Conservation (phyloP, 2,329 filamentous ascomycete genomes). For the Colletotrichum lini region DNA sequence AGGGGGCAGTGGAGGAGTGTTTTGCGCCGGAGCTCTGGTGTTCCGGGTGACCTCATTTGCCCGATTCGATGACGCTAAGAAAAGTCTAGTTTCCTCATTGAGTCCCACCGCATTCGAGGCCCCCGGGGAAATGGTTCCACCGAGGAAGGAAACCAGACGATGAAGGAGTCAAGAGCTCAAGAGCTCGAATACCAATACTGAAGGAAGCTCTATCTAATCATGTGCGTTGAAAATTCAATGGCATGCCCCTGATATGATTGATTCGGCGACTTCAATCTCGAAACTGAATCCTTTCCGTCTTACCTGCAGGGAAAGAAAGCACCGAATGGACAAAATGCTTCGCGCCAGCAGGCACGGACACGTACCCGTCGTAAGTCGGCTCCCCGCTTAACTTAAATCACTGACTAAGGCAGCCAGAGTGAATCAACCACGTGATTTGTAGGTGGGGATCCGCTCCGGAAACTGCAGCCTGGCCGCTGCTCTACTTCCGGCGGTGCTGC, state of each 20-base stretch:
- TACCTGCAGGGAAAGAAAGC: neutral
- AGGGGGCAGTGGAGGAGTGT: neutral
- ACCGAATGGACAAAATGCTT: too few species aligned
- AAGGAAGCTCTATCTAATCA: too few species aligned
- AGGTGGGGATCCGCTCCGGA: neutral
- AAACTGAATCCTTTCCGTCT: constrained; percentile 23
- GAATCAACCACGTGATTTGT: neutral
- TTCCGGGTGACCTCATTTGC: constrained; percentile 49
- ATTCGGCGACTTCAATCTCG: neutral
- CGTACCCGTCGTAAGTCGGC: too few species aligned
- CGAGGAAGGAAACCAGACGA: neutral
- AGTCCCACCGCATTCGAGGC: neutral
- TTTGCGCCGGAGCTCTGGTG: constrained; percentile 43
- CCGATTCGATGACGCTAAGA: constrained; percentile 38
- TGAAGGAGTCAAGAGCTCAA: neutral
- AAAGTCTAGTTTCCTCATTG: constrained; percentile 14
- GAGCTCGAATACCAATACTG: neutral
- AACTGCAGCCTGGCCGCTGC: constrained; percentile 15
- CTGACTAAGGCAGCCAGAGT: neutral
- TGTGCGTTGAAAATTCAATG: too few species aligned
- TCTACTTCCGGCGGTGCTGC: constrained; percentile 11
- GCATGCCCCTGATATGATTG: neutral
- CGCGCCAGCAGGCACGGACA: too few species aligned
- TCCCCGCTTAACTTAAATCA: neutral
- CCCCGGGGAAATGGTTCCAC: constrained; percentile 39